phyloP scores from a whole-genome alignment of 2,329 filamentous ascomycete species.

The Neurospora sp. region DNA sequence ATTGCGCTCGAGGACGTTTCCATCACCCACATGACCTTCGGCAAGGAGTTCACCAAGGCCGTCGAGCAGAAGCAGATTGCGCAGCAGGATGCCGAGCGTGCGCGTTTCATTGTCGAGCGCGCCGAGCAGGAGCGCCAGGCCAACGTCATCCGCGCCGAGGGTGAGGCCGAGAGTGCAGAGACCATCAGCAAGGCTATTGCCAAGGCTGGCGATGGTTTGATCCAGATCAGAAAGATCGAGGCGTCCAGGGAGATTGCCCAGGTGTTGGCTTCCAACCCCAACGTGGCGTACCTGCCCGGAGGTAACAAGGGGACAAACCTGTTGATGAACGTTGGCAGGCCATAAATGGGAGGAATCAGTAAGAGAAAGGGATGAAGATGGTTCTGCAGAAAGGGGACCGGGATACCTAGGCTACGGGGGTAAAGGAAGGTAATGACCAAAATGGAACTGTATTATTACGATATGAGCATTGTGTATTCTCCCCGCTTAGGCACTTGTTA shows the following conservation, averaged over 20 bases:
- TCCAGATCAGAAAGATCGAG: constrained; percentile 95
- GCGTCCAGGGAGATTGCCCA: constrained; percentile 92
- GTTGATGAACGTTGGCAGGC: constrained; percentile 41
- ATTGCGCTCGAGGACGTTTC: constrained; percentile 97
- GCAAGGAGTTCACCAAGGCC: constrained; percentile 95
- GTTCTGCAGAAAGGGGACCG: constrained; percentile 1
- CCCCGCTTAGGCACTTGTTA: constrained; percentile 15
- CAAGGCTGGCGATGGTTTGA: constrained; percentile 85
- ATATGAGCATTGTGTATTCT: constrained; percentile 16
- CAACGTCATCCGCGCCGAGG: constrained; percentile 96
- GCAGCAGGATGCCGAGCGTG: constrained; percentile 95
- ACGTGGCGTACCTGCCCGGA: constrained; percentile 87
- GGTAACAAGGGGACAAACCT: constrained; percentile 54
- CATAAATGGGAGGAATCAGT: constrained; percentile 19
- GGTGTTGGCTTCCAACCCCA: constrained; percentile 81
- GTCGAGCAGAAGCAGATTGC: constrained; percentile 99
- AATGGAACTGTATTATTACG: constrained; percentile 16
- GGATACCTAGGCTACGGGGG: neutral
- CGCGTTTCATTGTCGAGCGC: constrained; percentile 95
- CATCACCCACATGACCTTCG: constrained; percentile 99
- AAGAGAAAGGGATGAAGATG: neutral
- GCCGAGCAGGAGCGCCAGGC: constrained; percentile 98
- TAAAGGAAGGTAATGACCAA: neutral
- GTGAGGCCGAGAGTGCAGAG: constrained; percentile 92
- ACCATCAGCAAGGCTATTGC: constrained; percentile 90